Evolutionary conservation across 352 stramenopile species (phyloP), one percentile per base, ranked within the genome.

Genomic region (Globisporangium middletonii): DNA sequence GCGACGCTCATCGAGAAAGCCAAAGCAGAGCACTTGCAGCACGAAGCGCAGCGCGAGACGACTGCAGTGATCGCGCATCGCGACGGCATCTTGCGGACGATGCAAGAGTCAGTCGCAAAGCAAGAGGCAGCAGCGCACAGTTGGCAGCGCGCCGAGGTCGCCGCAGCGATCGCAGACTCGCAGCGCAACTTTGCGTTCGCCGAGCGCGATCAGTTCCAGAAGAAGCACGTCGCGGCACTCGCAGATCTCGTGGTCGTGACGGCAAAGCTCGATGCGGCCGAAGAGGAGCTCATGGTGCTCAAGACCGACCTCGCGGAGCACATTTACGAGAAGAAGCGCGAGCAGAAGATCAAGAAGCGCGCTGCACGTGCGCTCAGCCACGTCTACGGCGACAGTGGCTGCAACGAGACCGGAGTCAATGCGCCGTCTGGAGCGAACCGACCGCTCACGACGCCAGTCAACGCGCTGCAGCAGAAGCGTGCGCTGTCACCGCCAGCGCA

Each of bases 131-230:
- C 64, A 0, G 66, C 75, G 0, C 53, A 73, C 50, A 69, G 72
- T 33, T 91, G 81, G 81, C 76, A 84, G 26, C 66, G 68, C 4
- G 78, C 81, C 1, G 81, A 91, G 53, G 55, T 69, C 0, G 76
- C 81, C 0, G 78, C 78, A 1, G 69, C 79, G 0, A 80, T 89
- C 1, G 68, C 78, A 3, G 80, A 91, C 28, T 87, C 78, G 9
- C 77, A 88, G 55, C 77, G 80, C 47, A 91, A 86, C 53, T 80
- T 85, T 33, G 73, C 75, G 28, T 75, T 88, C 7, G 69, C 54
- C 4, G 77, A 89, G 49, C 78, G 78, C 3, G 76, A 89, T 33
- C 65, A 71, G 38, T 63, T 74, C 7, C 73, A 83, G 23, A 73
- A 71, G 12, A 68, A 72, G 9, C 72, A 83, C 50, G 55, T 64